Evolutionary conservation across 768 basidiomycete species (phyloP).

Genomic region (Boletus rubropictus): DNA sequence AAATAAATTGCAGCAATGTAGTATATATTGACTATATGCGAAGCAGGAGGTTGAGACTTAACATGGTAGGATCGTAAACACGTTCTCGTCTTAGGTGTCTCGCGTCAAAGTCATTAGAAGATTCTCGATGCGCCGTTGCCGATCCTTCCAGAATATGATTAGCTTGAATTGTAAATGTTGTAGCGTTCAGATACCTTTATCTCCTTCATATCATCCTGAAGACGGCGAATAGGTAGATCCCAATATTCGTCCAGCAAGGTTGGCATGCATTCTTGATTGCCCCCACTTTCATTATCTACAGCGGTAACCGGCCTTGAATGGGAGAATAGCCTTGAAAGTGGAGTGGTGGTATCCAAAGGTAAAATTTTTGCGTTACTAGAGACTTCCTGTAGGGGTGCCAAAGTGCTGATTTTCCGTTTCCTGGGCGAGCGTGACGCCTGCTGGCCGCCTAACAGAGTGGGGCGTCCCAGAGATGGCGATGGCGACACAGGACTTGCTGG

Average conservation of each 20-base stretch:
- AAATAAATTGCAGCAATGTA: neutral
- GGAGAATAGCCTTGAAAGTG: slow-evolving; percentile 26
- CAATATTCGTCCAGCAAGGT: slow-evolving; percentile 56
- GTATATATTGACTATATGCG: neutral
- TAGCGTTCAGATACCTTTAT: slow-evolving; percentile 48
- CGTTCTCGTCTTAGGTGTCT: slow-evolving; percentile 46
- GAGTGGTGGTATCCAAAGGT: slow-evolving; percentile 25
- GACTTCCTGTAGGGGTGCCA: slow-evolving; percentile 25
- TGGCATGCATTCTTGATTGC: slow-evolving; percentile 52
- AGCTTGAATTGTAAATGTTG: neutral
- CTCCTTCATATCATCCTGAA: slow-evolving; percentile 81
- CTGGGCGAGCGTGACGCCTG: slow-evolving; percentile 8
- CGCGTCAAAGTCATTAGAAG: slow-evolving; percentile 64
- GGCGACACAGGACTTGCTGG: slow-evolving; percentile 10
- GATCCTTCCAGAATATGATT: slow-evolving; percentile 41
- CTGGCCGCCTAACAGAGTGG: slow-evolving; percentile 7
- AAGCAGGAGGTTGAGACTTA: neutral
- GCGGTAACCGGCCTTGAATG: slow-evolving; percentile 17
- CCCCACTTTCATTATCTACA: slow-evolving; percentile 33
- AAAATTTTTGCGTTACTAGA: slow-evolving; percentile 28
- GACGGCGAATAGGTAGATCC: slow-evolving; percentile 54
- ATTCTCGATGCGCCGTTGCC: slow-evolving; percentile 74
- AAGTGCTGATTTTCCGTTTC: slow-evolving; percentile 25
- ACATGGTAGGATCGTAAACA: neutral
- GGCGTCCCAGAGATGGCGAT: slow-evolving; percentile 1